A percentile compares a stretch with the other conserved stretches of the same genome.
These are phyloP conservation scores for Cercospora canescens DNA, from an alignment of 2,329 filamentous ascomycete species.

Conservation along the genomic window DNA sequence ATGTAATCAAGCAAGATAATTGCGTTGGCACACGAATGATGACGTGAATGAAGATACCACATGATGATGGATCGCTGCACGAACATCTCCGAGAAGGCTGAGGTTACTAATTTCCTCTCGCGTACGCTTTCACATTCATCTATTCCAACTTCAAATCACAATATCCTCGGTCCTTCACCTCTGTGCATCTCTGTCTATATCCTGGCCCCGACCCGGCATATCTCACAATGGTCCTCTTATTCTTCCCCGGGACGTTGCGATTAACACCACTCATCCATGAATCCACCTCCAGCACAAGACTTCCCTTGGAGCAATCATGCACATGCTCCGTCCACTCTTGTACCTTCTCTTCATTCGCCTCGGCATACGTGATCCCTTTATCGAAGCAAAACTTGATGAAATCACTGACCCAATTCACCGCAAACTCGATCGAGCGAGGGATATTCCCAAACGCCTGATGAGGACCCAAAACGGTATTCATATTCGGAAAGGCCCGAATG, in stretches of 20 bases:
- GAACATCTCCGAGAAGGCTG: too few relatives aligned
- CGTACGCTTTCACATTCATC: background rate
- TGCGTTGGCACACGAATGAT: background rate
- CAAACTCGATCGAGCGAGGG: conserved; percentile 37
- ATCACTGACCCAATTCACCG: conserved; percentile 17
- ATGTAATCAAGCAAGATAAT: too few relatives aligned
- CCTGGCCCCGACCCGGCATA: conserved; percentile 50
- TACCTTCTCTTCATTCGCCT: conserved; percentile 12
- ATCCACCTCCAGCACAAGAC: conserved; percentile 51
- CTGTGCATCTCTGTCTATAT: conserved; percentile 40
- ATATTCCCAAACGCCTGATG: conserved; percentile 43
- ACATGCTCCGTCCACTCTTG: conserved; percentile 42
- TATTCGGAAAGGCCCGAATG: conserved; percentile 32
- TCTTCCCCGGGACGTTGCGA: conserved; percentile 50
- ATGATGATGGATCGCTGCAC: background rate
- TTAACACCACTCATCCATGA: conserved; percentile 60
- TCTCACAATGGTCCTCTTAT: conserved; percentile 47
- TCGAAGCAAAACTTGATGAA: conserved; percentile 13
- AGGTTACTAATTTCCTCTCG: too few relatives aligned
- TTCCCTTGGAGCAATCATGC: conserved; percentile 45
- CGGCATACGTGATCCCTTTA: conserved; percentile 2
- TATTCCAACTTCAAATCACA: conserved; percentile 22
- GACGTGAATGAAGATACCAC: background rate
- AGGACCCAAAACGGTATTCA: conserved; percentile 42
- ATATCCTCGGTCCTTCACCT: conserved; percentile 29